Evolutionary conservation across 495 filamentous ascomycete genomes (phyloP), one percentile per base, ranked within the genome.

Genomic region (Penicillium crystallinum): DNA sequence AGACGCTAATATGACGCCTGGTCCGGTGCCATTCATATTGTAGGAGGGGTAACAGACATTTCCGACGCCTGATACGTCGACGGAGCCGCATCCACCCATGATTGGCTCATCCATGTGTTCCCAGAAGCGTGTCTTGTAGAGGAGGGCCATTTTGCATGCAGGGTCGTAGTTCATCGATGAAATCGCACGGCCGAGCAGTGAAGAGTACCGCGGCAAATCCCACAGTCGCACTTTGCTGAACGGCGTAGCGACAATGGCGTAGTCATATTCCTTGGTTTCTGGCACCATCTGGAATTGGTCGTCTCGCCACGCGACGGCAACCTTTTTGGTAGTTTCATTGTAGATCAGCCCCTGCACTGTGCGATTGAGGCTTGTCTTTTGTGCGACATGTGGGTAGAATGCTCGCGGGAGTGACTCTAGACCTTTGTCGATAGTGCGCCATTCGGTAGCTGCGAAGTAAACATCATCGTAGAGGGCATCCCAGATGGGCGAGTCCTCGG

Each of bases 41-140:
- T 84, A 87, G 2, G 76, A 76, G 0, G 84, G 84, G 57, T 86
- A 88, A 64, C 83, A 86, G 46, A 85, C 75, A 3, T 41, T 69
- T 0, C 78, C 77, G 40, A 87, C 73, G 1, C 82, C 81, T 0
- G 79, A 69, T 29, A 86, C 79, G 55, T 87, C 80, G 5, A 75
- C 71, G 0, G 69, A 71, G 15, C 75, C 76, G 54, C 84, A 87
- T 1, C 81, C 79, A 33, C 85, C 85, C 50, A 77, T 68, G 60
- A 88, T 87, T 6, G 85, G 85, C 11, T 75, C 67, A 12, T 66
- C 58, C 48, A 77, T 70, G 36, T 86, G 77, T 53, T 87, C 85
- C 85, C 85, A 88, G 76, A 88, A 88, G 4, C 85, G 77, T 0
- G 79, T 77, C 50, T 70, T 62, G 64, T 81, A 88, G 36, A 82